These are phyloP conservation scores for Neurospora sp. DNA, from an alignment of 495 filamentous ascomycete species.

Conservation along the genomic window DNA sequence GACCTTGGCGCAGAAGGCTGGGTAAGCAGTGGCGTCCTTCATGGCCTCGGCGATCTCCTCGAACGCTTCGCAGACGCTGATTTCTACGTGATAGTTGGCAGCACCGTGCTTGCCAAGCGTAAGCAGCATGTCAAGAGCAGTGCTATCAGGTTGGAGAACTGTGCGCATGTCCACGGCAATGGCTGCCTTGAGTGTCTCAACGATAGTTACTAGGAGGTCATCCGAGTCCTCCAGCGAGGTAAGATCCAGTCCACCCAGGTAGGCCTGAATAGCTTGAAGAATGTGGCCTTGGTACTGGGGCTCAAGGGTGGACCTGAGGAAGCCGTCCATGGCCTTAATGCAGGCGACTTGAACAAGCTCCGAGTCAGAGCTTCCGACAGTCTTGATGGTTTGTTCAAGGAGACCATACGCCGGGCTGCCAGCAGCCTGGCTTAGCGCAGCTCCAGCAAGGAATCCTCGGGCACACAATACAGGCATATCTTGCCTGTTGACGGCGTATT, in stretches of 20 bases:
- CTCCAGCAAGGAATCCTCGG: slow-evolving; percentile 75
- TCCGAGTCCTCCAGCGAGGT: slow-evolving; percentile 75
- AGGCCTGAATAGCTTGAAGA: slow-evolving; percentile 64
- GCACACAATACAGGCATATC: slow-evolving; percentile 59
- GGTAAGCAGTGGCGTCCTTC: slow-evolving; percentile 54
- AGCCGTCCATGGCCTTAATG: slow-evolving; percentile 79
- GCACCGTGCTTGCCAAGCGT: slow-evolving; percentile 79
- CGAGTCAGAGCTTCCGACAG: slow-evolving; percentile 61
- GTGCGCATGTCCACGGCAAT: slow-evolving; percentile 67
- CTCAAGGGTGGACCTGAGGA: slow-evolving; percentile 47
- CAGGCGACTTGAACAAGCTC: slow-evolving; percentile 88
- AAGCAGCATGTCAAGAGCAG: slow-evolving; percentile 78
- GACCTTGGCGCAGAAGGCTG: slow-evolving; percentile 75
- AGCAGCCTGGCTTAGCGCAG: slow-evolving; percentile 53
- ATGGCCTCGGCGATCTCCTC: slow-evolving; percentile 62
- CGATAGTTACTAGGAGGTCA: slow-evolving; percentile 80
- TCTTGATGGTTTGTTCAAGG: slow-evolving; percentile 64
- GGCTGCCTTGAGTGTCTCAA: slow-evolving; percentile 76
- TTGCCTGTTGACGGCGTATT: slow-evolving; percentile 60
- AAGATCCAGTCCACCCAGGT: slow-evolving; percentile 66
- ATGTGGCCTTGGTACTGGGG: slow-evolving; percentile 60
- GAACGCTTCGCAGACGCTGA: slow-evolving; percentile 80
- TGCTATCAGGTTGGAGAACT: slow-evolving; percentile 52
- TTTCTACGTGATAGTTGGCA: slow-evolving; percentile 72
- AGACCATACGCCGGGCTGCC: slow-evolving; percentile 37